Evolutionary conservation across 2,329 filamentous ascomycete genomes (phyloP).

Genomic region (Aspergillus brasiliensis): DNA sequence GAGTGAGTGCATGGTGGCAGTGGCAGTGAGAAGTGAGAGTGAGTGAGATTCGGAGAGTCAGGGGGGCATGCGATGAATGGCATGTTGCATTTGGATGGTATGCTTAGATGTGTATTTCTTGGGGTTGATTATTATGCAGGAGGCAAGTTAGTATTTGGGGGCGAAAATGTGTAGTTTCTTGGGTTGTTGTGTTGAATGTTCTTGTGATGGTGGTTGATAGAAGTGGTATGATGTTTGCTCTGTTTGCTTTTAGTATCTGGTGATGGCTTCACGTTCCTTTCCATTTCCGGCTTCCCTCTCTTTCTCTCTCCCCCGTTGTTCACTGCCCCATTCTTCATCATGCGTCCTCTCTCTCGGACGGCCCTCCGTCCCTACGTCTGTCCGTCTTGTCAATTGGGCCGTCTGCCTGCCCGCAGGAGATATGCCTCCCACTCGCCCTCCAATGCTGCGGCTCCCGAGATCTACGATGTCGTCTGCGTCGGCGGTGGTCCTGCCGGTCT

Average conservation of each 20-base stretch:
- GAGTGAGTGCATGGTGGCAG: constrained; percentile 6
- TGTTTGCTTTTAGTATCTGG: constrained; percentile 6
- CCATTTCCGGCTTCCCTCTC: constrained; percentile 16
- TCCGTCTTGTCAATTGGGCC: constrained; percentile 38
- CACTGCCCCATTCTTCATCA: constrained; percentile 24
- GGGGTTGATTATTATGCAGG: too few species aligned
- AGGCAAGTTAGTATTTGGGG: background rate
- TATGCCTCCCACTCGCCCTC: constrained; percentile 39
- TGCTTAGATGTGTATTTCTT: background rate
- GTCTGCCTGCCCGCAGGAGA: constrained; percentile 27
- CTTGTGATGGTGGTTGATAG: background rate
- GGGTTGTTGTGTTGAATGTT: background rate
- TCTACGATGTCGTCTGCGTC: constrained; percentile 92
- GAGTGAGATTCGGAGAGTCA: background rate
- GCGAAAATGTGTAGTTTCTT: background rate
- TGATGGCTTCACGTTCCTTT: constrained; percentile 17
- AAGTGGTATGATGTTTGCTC: background rate
- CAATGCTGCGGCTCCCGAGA: constrained; percentile 56
- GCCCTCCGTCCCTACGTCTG: constrained; percentile 44
- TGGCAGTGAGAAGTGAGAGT: background rate
- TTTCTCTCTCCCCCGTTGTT: constrained; percentile 1
- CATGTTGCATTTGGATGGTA: background rate
- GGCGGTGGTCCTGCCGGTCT: constrained; percentile 88
- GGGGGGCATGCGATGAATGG: background rate
- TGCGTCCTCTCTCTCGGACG: constrained; percentile 37